phyloP scores from a whole-genome alignment of 305 asterid species.

The Plantago coronopus region DNA sequence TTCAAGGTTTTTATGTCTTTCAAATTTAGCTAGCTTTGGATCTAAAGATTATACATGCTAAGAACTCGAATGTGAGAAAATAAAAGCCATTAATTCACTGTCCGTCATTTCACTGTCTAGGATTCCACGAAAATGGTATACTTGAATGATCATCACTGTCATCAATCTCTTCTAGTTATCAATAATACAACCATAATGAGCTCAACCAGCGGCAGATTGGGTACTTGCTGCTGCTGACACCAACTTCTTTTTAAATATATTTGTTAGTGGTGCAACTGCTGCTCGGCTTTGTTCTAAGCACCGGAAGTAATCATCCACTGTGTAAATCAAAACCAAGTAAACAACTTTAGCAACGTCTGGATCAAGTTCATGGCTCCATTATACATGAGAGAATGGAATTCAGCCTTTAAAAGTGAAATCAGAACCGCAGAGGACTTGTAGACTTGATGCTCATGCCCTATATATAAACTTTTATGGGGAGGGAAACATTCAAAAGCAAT shows the following conservation, averaged over 20 bases:
- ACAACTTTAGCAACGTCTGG: slow-evolving; percentile 5
- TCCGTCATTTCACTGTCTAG: no score
- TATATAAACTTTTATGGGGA: background rate
- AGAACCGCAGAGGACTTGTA: background rate
- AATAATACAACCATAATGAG: background rate
- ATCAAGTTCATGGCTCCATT: background rate
- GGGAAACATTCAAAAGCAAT: background rate
- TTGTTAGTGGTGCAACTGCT: slow-evolving; percentile 58
- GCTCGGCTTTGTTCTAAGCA: slow-evolving; percentile 74
- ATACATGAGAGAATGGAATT: background rate
- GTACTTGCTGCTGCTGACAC: slow-evolving; percentile 36
- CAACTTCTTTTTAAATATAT: slow-evolving; percentile 67
- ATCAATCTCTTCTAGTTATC: background rate
- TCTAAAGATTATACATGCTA: no score
- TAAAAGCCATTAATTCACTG: no score
- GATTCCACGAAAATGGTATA: no score
- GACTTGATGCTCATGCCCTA: background rate
- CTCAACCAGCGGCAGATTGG: slow-evolving; percentile 34
- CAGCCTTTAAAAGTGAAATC: background rate
- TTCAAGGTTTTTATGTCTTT: no score
- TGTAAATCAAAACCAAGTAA: slow-evolving; percentile 4
- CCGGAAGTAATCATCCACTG: slow-evolving; percentile 69
- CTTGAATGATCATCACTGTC: no score
- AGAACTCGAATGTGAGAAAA: no score
- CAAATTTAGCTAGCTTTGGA: no score